Base-by-base conservation (phyloP, 805 yeast genomes). In the Komagataella kurtzmanii region DNA sequence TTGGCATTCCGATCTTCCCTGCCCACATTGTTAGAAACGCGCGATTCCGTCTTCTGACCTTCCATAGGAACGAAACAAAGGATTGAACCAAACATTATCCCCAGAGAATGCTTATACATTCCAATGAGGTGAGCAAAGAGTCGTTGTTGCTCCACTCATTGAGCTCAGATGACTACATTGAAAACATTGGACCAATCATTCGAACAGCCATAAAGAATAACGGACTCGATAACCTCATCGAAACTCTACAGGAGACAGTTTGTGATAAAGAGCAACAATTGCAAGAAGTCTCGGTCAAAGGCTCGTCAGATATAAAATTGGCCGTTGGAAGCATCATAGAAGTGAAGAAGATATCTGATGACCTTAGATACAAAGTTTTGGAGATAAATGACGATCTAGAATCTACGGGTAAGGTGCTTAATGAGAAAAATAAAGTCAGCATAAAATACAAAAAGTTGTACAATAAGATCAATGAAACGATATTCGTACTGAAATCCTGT, bases 101-200 rank as follows among this genome's bases (percentile, higher is more conserved):
- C 14, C 40, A 8, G n/a, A 30, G 40, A 30, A 30, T 30, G 40
- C 40, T 30, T 10, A 30, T 10, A 30, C 40, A 30, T 30, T 10
- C 40, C 40, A 30, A 30, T 30, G 40, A 30, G 40, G 40, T 44
- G 21, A 50, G 53, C 24, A 58, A 55, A 46, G 59, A 60, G 43
- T 53, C 63, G 23, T 49, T 63, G 49, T 59, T 63, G 6, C 64
- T 63, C 50, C 60, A 62, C 17, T 74, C 81, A 1, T 61, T 76
- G 36, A 66, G 72, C 48, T 77, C 85, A 2, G 85, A 80, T 52
- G 90, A 85, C 58, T 86, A 83, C 63, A 64, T 88, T 45, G 95
- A 88, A 56, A 88, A 85, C 63, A 73, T 88, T 54, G 85, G 88
- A 2, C 95, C 95, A 1, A 74, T 85, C 17, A 74, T 88, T 56